Conservation (phyloP, 805 yeast genomes). For the Candida pseudoglaebosa region DNA sequence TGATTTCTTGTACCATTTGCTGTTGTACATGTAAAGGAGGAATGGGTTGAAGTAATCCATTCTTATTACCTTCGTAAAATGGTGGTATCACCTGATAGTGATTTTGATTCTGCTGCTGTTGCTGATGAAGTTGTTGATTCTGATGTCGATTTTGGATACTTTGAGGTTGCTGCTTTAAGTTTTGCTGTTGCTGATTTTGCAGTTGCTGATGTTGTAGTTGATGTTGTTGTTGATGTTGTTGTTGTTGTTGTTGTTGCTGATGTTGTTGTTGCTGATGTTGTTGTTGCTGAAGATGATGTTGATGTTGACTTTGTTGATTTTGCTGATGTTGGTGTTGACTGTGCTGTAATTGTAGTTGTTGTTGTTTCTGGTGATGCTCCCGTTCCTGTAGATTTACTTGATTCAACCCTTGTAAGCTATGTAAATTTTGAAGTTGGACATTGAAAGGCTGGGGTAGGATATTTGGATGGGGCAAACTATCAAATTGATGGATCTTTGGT, state of each 20-base stretch:
- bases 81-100: not conserved
- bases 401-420: conserved; percentile 12
- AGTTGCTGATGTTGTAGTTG: conserved; percentile 11
- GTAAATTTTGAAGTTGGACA: conserved; percentile 13
- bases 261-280: conserved; percentile 1
- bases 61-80: conserved; percentile 5
- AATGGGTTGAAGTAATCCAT: conserved; percentile 27
- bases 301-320: conserved; percentile 1
- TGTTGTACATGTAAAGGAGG: conserved; percentile 45
- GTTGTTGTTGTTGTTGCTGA: not conserved
- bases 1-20: conserved; percentile 19
- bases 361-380: conserved; percentile 13
- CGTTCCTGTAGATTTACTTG: conserved; percentile 15
- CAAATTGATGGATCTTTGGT: conserved; percentile 8
- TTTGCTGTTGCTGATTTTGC: conserved; percentile 9
- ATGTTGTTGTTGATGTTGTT: conserved; percentile 4
- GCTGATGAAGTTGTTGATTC: conserved; percentile 6
- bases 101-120: conserved; percentile 7
- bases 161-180: not conserved
- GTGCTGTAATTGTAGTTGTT: conserved; percentile 11
- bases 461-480: conserved; percentile 9
- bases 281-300: conserved; percentile 3
- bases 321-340: conserved; percentile 6
- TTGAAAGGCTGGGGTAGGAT: conserved; percentile 14
- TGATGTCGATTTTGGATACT: conserved; percentile 1